Evolutionary conservation across 306 rosid genomes (phyloP).

Genomic region (Astragalus glycyphyllos): DNA sequence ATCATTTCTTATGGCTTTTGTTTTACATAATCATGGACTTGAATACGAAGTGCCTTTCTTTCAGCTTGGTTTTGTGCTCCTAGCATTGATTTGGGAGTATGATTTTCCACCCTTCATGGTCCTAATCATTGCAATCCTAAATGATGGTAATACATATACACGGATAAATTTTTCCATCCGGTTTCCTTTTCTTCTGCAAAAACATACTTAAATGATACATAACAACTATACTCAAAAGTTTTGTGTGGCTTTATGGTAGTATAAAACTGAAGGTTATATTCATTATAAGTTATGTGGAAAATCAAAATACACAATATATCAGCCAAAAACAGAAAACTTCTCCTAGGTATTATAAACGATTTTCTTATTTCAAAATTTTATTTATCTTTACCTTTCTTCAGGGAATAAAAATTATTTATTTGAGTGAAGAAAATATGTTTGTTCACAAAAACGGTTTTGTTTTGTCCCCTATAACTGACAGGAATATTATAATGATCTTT

Average conservation of each 20-base stretch:
- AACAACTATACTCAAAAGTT: conserved; percentile 10
- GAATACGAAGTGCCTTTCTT: conserved; percentile 31
- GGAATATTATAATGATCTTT: background rate
- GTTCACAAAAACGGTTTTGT: conserved; percentile 15
- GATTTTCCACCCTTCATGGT: conserved; percentile 97
- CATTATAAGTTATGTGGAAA: background rate
- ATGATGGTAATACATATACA: conserved; percentile 66
- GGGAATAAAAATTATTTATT: conserved; percentile 8
- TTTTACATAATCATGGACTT: conserved; percentile 18
- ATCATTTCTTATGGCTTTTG: conserved; percentile 24
- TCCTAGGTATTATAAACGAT: background rate
- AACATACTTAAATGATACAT: conserved; percentile 20
- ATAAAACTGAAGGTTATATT: background rate
- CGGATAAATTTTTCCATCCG: conserved; percentile 7
- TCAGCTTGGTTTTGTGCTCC: conserved; percentile 91
- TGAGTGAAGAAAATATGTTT: background rate
- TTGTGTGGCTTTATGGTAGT: conserved; percentile 7
- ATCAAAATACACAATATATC: background rate
- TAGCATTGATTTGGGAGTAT: conserved; percentile 88
- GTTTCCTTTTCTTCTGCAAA: background rate
- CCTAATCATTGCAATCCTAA: conserved; percentile 82
- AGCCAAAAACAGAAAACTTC: background rate
- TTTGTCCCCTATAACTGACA: conserved; percentile 1
- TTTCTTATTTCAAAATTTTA: background rate
- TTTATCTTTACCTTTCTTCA: background rate